phyloP scores from a whole-genome alignment of 352 stramenopile genomes.

The Globisporangium abappressorium region DNA sequence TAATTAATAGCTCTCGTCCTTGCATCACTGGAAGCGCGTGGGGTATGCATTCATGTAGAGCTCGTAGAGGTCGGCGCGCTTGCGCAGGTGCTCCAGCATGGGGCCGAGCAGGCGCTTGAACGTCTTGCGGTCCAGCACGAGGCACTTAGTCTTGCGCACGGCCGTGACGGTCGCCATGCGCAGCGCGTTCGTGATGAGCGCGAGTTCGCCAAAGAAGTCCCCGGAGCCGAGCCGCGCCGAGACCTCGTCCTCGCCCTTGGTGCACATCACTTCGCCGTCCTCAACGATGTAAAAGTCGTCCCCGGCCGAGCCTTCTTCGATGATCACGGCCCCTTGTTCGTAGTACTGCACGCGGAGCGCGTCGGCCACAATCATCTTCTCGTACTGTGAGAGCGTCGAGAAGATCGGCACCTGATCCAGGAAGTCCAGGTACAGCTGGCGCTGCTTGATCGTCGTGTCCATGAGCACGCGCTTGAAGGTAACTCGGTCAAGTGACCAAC shows the following conservation, averaged over 20 bases:
- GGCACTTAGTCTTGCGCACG: conserved; percentile 72
- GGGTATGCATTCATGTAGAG: conserved; percentile 51
- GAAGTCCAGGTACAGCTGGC: conserved; percentile 57
- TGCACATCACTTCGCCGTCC: conserved; percentile 66
- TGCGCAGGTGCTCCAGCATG: conserved; percentile 87
- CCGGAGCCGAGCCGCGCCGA: conserved; percentile 52
- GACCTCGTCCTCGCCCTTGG: conserved; percentile 51
- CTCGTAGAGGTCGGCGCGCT: conserved; percentile 62
- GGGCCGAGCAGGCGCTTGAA: conserved; percentile 87
- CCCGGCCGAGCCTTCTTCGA: conserved; percentile 47
- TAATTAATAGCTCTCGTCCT: too few species aligned
- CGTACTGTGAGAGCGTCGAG: conserved; percentile 62
- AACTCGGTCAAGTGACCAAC: conserved; percentile 86
- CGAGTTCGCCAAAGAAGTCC: conserved; percentile 82
- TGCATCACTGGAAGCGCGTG: background rate
- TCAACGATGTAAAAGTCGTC: conserved; percentile 86
- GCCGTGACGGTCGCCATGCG: conserved; percentile 89
- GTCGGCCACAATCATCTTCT: conserved; percentile 75
- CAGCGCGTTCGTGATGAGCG: conserved; percentile 83
- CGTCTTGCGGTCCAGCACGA: conserved; percentile 86
- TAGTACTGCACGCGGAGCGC: conserved; percentile 60
- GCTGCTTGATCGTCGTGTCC: conserved; percentile 64
- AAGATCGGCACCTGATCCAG: conserved; percentile 71
- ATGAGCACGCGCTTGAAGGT: conserved; percentile 75
- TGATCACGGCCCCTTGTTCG: conserved; percentile 36